phyloP scores from a whole-genome alignment of 2,329 filamentous ascomycete species.

The Alternaria longipes region DNA sequence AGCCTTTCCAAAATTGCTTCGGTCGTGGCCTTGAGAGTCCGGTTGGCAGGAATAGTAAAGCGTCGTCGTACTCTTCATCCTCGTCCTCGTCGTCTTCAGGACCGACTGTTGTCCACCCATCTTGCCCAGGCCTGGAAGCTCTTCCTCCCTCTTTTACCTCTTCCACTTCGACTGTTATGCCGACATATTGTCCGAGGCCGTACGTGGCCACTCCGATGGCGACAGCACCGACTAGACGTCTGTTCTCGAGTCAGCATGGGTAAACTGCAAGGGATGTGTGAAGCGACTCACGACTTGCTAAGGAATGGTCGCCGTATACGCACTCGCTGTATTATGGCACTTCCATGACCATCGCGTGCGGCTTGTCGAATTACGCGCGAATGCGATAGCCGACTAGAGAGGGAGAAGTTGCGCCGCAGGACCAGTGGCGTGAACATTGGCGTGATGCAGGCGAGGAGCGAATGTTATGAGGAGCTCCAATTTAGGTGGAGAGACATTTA shows the following conservation, averaged over 20 bases:
- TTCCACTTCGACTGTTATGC: slow-evolving; percentile 36
- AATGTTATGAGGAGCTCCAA: slow-evolving; percentile 21
- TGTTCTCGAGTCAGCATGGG: slow-evolving; percentile 24
- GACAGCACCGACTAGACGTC: slow-evolving; percentile 37
- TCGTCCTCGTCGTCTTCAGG: slow-evolving; percentile 40
- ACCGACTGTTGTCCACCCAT: slow-evolving; percentile 27
- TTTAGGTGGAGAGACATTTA: slow-evolving; percentile 29
- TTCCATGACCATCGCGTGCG: slow-evolving; percentile 43
- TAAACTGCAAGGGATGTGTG: neutral
- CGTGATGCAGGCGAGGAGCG: slow-evolving; percentile 24
- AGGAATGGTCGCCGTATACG: slow-evolving; percentile 52
- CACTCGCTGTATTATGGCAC: slow-evolving; percentile 50
- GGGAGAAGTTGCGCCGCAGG: slow-evolving; percentile 49
- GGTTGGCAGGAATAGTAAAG: slow-evolving; percentile 59
- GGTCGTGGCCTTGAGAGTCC: slow-evolving; percentile 55
- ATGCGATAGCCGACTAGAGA: slow-evolving; percentile 40
- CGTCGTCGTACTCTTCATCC: slow-evolving; percentile 42
- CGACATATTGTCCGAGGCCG: slow-evolving; percentile 33
- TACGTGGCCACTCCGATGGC: slow-evolving; percentile 32
- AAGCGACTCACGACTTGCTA: slow-evolving; percentile 42
- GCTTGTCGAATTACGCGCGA: slow-evolving; percentile 37
- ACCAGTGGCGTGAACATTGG: slow-evolving; percentile 52
- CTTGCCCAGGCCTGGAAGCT: slow-evolving; percentile 13
- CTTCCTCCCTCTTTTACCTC: slow-evolving; percentile 22
- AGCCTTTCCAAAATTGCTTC: slow-evolving; percentile 57